These are phyloP conservation scores for Zygoascus sp. DNA, from an alignment of 1,139 yeast species.

Conservation along the genomic window DNA sequence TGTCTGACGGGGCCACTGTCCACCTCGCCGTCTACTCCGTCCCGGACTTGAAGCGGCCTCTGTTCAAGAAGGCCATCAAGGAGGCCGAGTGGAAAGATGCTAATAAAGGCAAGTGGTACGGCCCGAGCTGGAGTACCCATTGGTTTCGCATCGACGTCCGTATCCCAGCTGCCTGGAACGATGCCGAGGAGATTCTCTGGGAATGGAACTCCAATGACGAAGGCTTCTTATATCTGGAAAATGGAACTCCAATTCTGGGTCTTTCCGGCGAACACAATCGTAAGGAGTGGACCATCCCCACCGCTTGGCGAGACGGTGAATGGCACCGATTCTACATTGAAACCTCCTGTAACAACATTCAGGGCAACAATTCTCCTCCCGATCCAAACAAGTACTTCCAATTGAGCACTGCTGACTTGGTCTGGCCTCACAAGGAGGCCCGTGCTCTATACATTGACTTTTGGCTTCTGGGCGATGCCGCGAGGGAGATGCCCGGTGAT, in stretches of 20 bases:
- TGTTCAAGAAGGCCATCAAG: conserved; percentile 64
- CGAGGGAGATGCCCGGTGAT: conserved; percentile 72
- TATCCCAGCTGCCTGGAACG: conserved; percentile 50
- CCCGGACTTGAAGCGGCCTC: conserved; percentile 68
- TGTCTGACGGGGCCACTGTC: conserved; percentile 39
- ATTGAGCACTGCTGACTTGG: conserved; percentile 67
- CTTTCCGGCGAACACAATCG: conserved; percentile 76
- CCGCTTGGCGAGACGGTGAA: conserved; percentile 43
- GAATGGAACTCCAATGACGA: conserved; percentile 89
- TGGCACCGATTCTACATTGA: conserved; percentile 68
- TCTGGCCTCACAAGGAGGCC: conserved; percentile 77
- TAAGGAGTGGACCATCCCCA: conserved; percentile 70
- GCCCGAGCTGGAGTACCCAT: conserved; percentile 95
- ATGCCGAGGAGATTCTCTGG: conserved; percentile 49
- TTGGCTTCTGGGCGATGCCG: conserved; percentile 86
- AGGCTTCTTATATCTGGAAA: conserved; percentile 65
- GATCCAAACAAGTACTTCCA: conserved; percentile 65
- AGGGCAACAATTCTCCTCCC: conserved; percentile 74
- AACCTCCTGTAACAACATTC: conserved; percentile 92
- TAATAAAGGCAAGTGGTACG: conserved; percentile 70
- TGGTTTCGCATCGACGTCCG: conserved; percentile 74
- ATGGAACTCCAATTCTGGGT: conserved; percentile 74
- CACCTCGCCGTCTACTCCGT: conserved; percentile 58
- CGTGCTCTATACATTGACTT: conserved; percentile 74
- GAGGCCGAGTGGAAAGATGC: conserved; percentile 54